A percentile compares a stretch with the other conserved stretches of the same genome.
These are phyloP conservation scores for Rhizoctonia solani DNA, from an alignment of 1,284 basidiomycete species.

Conservation along the genomic window DNA sequence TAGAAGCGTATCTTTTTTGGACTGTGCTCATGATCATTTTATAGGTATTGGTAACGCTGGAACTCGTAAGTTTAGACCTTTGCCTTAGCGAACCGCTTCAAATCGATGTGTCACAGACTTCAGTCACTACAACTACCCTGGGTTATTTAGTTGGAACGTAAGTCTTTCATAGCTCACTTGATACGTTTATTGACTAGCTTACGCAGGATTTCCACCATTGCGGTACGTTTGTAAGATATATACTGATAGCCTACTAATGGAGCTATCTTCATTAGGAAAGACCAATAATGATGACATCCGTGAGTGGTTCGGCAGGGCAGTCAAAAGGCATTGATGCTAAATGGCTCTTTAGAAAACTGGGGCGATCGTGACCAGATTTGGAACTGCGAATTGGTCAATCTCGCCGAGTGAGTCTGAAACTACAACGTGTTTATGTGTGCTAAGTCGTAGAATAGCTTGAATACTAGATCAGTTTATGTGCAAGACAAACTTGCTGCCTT, in stretches of 20 bases:
- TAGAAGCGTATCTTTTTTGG: neutral
- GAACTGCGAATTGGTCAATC: slow-evolving; percentile 60
- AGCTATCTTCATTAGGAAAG: neutral
- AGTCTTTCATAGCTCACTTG: neutral
- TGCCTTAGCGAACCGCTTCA: neutral
- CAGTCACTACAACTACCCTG: slow-evolving; percentile 53
- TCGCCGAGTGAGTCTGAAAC: slow-evolving; percentile 57
- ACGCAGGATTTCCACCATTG: slow-evolving; percentile 66
- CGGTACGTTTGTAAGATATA: slow-evolving; percentile 49
- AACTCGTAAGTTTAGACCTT: slow-evolving; percentile 3
- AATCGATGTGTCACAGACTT: slow-evolving; percentile 44
- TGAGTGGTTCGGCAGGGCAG: slow-evolving; percentile 20
- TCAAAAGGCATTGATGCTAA: neutral
- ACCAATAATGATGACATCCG: slow-evolving; percentile 52
- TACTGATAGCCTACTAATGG: no score
- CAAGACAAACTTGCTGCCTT: slow-evolving; percentile 48
- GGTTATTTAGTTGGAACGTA: slow-evolving; percentile 12
- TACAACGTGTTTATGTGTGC: neutral
- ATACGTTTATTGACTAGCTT: neutral
- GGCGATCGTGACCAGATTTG: slow-evolving; percentile 58
- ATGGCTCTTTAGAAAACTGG: slow-evolving; percentile 55
- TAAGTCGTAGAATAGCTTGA: slow-evolving; percentile 16
- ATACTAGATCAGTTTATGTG: slow-evolving; percentile 12
- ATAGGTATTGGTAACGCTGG: slow-evolving; percentile 20
- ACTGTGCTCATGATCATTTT: neutral